A percentile compares a stretch with the other conserved stretches of the same genome.
These are phyloP conservation scores for Tylopilus rubrobrunneus DNA, from an alignment of 768 basidiomycete genomes.

Conservation along the genomic window DNA sequence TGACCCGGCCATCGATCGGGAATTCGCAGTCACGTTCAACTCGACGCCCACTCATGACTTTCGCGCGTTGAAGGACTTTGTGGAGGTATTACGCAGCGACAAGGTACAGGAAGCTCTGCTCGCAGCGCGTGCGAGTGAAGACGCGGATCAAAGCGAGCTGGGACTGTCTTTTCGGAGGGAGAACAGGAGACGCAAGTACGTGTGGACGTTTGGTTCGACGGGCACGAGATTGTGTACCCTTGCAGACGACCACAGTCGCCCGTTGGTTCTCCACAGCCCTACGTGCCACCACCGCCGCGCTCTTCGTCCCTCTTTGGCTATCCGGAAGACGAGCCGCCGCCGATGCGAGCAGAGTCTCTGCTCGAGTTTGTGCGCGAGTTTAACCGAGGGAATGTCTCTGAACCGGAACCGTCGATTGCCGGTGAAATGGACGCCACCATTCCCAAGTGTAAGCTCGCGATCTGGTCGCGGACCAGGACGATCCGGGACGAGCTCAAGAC, in stretches of 20 bases:
- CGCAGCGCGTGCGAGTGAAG: constrained; percentile 52
- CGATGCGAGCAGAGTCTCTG: constrained; percentile 45
- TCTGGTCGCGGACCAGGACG: constrained; percentile 44
- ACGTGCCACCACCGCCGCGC: constrained; percentile 39
- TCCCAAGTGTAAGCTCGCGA: constrained; percentile 41
- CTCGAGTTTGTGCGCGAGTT: constrained; percentile 54
- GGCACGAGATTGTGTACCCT: neutral
- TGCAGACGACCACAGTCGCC: constrained; percentile 50
- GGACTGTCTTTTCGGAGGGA: constrained; percentile 43
- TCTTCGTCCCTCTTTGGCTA: constrained; percentile 41
- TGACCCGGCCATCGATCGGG: constrained; percentile 24
- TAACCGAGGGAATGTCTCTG: constrained; percentile 36
- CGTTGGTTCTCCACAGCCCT: constrained; percentile 56
- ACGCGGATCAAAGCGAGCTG: constrained; percentile 48
- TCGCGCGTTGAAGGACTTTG: constrained; percentile 43
- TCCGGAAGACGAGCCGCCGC: constrained; percentile 32
- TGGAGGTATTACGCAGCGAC: constrained; percentile 45
- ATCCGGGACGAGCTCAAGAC: constrained; percentile 11
- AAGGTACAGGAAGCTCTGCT: constrained; percentile 56
- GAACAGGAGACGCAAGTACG: constrained; percentile 55
- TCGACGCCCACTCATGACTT: constrained; percentile 38
- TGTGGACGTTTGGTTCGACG: constrained; percentile 2
- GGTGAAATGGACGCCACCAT: neutral
- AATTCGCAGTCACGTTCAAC: constrained; percentile 28
- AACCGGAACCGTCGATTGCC: constrained; percentile 1